These are phyloP conservation scores for Polytolypa hystricis DNA, from an alignment of 2,329 filamentous ascomycete genomes.

Conservation along the genomic window DNA sequence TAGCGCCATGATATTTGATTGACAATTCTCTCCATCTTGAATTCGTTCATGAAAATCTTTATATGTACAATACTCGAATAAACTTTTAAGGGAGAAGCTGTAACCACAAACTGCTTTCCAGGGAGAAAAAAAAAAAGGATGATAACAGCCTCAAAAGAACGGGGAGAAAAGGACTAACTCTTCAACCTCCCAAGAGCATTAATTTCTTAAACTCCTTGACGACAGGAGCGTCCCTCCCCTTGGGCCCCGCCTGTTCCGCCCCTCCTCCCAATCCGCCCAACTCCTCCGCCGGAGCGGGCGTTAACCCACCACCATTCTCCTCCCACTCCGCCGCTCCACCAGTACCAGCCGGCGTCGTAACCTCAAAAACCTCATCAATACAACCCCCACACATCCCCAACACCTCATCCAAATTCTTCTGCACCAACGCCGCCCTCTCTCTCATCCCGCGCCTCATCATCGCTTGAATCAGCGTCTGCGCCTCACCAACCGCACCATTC, in stretches of 20 bases:
- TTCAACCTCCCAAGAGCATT: slow-evolving; percentile 22
- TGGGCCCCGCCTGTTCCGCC: slow-evolving; percentile 19
- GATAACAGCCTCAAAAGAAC: no score
- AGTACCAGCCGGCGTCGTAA: slow-evolving; percentile 16
- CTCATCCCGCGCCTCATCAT: slow-evolving; percentile 73
- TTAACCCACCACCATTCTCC: slow-evolving; percentile 10
- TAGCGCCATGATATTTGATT: no score
- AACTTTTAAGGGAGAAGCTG: no score
- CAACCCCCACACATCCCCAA: slow-evolving; percentile 56
- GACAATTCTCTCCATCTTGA: no score
- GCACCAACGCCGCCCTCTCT: slow-evolving; percentile 70
- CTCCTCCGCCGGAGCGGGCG: slow-evolving; percentile 14
- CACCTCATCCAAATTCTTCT: slow-evolving; percentile 63
- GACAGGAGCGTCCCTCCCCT: slow-evolving; percentile 37
- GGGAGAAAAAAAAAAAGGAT: no score
- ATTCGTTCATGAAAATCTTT: no score
- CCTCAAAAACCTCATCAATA: slow-evolving; percentile 58
- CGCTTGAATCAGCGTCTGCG: slow-evolving; percentile 62
- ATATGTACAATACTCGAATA: no score
- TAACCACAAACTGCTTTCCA: no score
- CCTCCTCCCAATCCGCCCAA: slow-evolving; percentile 7
- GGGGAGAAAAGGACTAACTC: no score
- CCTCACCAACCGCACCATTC: slow-evolving; percentile 60
- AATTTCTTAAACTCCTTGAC: slow-evolving; percentile 39
- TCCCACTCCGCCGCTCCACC: slow-evolving; percentile 16